A percentile compares a stretch with the other conserved stretches of the same genome.
Evolutionary conservation across 2,329 filamentous ascomycete species (phyloP).

Genomic region (Coniosporium tulheliwenetii): DNA sequence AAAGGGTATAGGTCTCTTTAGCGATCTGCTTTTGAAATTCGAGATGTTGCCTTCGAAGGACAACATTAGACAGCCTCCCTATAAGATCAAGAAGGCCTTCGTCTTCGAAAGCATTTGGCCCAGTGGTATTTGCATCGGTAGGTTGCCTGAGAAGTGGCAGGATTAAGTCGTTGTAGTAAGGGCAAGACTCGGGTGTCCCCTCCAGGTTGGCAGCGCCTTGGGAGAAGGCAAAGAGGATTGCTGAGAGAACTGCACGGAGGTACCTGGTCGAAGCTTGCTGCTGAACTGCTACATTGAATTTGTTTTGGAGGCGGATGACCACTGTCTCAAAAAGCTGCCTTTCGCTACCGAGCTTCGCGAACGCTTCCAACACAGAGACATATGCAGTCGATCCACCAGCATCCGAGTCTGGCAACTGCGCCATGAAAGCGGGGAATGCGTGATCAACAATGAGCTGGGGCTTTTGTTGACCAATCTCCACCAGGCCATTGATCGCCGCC

Average conservation of each 20-base stretch:
- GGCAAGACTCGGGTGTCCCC: conserved; percentile 18
- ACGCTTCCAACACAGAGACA: conserved; percentile 42
- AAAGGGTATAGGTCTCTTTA: conserved; percentile 38
- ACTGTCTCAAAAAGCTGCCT: conserved; percentile 48
- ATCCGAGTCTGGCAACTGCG: conserved; percentile 43
- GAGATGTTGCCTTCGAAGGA: conserved; percentile 36
- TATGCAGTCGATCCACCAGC: conserved; percentile 31
- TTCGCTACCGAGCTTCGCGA: conserved; percentile 48
- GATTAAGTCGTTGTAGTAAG: conserved; percentile 31
- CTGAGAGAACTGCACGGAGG: conserved; percentile 42
- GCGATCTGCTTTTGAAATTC: conserved; percentile 34
- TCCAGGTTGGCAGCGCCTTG: conserved; percentile 37
- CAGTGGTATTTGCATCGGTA: conserved; percentile 15
- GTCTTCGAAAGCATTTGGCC: conserved; percentile 23
- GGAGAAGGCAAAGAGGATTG: conserved; percentile 45
- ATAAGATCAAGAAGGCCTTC: conserved; percentile 41
- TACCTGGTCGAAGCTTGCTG: conserved; percentile 37
- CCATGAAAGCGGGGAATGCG: conserved; percentile 50
- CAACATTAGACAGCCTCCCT: conserved; percentile 43
- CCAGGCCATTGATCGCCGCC: conserved; percentile 41
- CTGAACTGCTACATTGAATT: conserved; percentile 39
- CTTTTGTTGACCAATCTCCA: conserved; percentile 46
- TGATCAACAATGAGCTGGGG: conserved; percentile 47
- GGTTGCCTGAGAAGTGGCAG: conserved; percentile 24
- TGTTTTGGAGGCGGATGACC: conserved; percentile 46